Conservation (phyloP, 345 rosid genomes). For the Turritis glabra region DNA sequence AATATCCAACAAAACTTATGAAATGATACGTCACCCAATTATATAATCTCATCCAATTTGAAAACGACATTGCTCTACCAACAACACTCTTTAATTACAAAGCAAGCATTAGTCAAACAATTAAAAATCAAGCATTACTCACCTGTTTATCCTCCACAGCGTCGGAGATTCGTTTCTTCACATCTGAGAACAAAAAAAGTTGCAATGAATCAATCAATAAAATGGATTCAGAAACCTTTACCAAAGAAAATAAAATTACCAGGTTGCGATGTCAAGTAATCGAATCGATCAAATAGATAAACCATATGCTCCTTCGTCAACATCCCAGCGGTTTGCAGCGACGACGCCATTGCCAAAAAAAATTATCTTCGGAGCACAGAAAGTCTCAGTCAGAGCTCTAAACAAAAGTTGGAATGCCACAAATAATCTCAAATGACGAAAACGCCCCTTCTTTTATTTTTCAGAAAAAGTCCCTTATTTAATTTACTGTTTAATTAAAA, state of each 20-base stretch:
- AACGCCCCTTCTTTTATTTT: too few species aligned
- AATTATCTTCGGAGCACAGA: not conserved
- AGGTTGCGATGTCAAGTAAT: conserved; percentile 54
- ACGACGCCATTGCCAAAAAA: conserved; percentile 10
- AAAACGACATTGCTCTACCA: conserved; percentile 18
- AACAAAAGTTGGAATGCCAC: not conserved
- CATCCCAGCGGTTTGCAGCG: conserved; percentile 55
- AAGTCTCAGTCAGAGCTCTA: not conserved
- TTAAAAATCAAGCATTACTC: not conserved
- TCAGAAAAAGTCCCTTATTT: too few species aligned
- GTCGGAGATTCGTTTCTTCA: conserved; percentile 74
- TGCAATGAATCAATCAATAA: not conserved
- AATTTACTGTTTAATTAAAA: too few species aligned
- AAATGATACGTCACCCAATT: too few species aligned
- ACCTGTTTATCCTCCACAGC: conserved; percentile 82
- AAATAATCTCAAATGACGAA: conserved; percentile 5
- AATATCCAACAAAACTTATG: not conserved
- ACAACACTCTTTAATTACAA: not conserved
- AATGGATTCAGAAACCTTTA: not conserved
- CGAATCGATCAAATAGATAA: conserved; percentile 72
- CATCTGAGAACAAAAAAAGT: conserved; percentile 44
- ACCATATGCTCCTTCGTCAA: conserved; percentile 65
- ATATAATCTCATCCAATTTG: not conserved
- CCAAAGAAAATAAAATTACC: conserved; percentile 44
- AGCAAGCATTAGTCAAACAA: not conserved